Evolutionary conservation across 2,329 filamentous ascomycete genomes (phyloP), one percentile per base, ranked within the genome.

Genomic region (Trichophyton equinum): DNA sequence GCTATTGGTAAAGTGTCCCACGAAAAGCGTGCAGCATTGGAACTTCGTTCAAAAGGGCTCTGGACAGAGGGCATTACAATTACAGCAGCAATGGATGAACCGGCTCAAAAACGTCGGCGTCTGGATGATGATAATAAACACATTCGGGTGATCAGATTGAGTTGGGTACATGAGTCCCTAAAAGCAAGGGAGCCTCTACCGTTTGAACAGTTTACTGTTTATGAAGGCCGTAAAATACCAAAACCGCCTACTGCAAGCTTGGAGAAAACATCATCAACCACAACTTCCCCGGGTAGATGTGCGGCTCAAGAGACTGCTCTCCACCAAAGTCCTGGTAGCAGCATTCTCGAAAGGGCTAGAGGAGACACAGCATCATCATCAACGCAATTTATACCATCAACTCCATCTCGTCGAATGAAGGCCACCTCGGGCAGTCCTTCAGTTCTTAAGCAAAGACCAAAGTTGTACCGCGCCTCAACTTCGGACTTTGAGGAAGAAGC

Each of bases 1-100:
- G 78, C 96, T 1, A 71, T 97, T 33, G 90, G 88, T 1, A 89
- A 85, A 65, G 80, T 95, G 38, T 79, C 79, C 0, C 85, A 83
- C 60, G 85, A 82, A 65, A 81, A 84, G 67, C 81, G 92, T 18
- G 89, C 89, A 0, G 78, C 82, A 55, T 85, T 95, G 67, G 92
- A 97, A 73, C 76, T 97, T 63, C 81, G 89, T 59, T 80, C 82
- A 5, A 80, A 83, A 53, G 85, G 84, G 13, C 66, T 96, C 1
- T 75, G 72, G 70, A 76, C 75, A 47, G 71, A 79, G 58, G 73
- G 78, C 57, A 59, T 68, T 30, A 11, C 60, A 6, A 27, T 27
- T 40, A 7, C n/a, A 15, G 30, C 57, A 7, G 22, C 51, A 27
- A 51, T 42, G 15, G 22, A 58, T 3, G 62, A 66, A 27, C 66